Conservation (phyloP, 1,139 yeast genomes). For the Spencermartinsiella ligniputridi region DNA sequence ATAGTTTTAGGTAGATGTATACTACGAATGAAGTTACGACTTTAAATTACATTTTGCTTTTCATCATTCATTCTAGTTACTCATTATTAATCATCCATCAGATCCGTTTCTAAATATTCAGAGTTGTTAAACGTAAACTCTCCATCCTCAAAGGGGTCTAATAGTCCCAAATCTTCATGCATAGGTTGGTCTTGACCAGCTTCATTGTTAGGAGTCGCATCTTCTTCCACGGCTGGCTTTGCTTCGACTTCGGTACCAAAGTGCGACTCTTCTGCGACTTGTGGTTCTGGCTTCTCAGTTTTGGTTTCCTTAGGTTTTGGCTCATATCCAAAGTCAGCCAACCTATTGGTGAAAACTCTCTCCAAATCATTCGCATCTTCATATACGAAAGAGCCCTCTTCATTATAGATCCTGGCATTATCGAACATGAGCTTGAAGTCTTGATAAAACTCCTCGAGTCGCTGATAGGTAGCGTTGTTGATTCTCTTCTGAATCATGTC, state of each 20-base stretch:
- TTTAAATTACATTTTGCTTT: no score
- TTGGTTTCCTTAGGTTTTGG: not conserved
- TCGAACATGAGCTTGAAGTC: constrained; percentile 75
- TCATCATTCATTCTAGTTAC: constrained; percentile 1
- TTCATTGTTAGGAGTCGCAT: not conserved
- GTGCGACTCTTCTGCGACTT: not conserved
- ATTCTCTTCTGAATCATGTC: constrained; percentile 44
- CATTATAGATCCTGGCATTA: constrained; percentile 84
- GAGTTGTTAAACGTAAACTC: not conserved
- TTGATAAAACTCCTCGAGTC: constrained; percentile 57
- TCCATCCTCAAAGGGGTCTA: not conserved
- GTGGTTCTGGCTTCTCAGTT: not conserved
- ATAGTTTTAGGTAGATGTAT: not conserved
- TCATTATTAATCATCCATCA: constrained; percentile 1
- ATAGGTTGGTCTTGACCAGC: constrained; percentile 1
- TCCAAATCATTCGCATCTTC: constrained; percentile 72
- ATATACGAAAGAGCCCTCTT: constrained; percentile 80
- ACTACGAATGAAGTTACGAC: not conserved
- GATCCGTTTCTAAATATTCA: not conserved
- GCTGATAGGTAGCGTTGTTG: constrained; percentile 47
- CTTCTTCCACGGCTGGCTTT: not conserved
- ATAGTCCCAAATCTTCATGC: not conserved
- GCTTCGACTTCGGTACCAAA: no score
- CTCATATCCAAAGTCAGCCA: not conserved
- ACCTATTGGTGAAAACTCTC: constrained; percentile 23